Evolutionary conservation across 352 stramenopile species (phyloP).

Genomic region (Globisporangium lucens): DNA sequence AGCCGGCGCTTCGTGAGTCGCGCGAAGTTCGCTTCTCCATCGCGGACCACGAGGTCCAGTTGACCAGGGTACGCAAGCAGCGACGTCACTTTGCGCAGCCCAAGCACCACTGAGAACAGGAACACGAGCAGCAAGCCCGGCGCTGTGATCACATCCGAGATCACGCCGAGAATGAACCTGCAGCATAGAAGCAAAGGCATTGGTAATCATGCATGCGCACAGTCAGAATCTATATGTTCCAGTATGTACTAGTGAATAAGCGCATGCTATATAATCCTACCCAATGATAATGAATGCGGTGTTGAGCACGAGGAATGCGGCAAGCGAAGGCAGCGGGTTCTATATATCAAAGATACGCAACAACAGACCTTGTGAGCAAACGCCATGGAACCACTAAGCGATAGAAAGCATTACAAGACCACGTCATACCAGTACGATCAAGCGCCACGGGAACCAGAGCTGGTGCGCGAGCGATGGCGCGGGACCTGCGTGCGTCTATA

Average conservation of each 20-base stretch:
- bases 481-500: background rate
- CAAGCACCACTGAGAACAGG: constrained; percentile 24
- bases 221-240: too few relatives aligned
- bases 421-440: constrained; percentile 48
- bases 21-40: constrained; percentile 77
- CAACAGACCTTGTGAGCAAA: background rate
- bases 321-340: constrained; percentile 59
- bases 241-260: background rate
- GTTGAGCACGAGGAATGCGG: constrained; percentile 53
- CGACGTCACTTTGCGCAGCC: constrained; percentile 48
- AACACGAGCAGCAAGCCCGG: constrained; percentile 54
- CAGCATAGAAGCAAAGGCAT: background rate
- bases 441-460: constrained; percentile 68
- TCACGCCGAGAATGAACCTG: constrained; percentile 45
- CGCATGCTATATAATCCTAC: constrained; percentile 17
- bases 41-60: constrained; percentile 69
- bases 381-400: too few relatives aligned
- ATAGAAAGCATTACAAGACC: too few relatives aligned
- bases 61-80: constrained; percentile 75
- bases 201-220: background rate
- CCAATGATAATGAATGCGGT: constrained; percentile 54
- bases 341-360: constrained; percentile 30
- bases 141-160: constrained; percentile 47
- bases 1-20: constrained; percentile 66
- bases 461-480: constrained; percentile 48